Evolutionary conservation across 1,139 yeast species (phyloP), one percentile per base, ranked within the genome.

Genomic region (Geotrichum fermentans): DNA sequence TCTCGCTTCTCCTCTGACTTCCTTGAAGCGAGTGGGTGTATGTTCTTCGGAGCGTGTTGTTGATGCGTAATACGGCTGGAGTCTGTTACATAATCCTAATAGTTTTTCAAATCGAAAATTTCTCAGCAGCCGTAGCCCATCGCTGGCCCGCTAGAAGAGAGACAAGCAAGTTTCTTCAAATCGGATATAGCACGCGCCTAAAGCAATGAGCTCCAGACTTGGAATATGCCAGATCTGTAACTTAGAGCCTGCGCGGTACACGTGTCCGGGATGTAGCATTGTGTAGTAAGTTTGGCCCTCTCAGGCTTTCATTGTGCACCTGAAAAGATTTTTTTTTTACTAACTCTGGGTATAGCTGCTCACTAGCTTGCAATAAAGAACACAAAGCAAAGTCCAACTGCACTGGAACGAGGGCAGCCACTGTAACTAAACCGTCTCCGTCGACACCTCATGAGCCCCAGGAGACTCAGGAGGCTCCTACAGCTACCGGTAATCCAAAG

Each of bases 211-310:
- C 16, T 40, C 47, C 30, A 43, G 51, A 26, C 49, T 58, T 11
- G 63, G 62, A 21, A 55, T 55, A 36, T 79, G 83, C 61, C 67
- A 61, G 40, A 70, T 80, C 22, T 80, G 84, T 59, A 53, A 58
- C 5, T 58, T 52, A 14, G 56, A 59, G 3, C 67, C 65, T 45
- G 69, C 75, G 35, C 78, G 77, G 56, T 82, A 82, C 65, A 77
- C 72, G 55, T 82, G 89, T 59, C 88, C 89, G 0, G 70, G 67
- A 48, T 82, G 89, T 54, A 52, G 55, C 1, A 55, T 63, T 4
- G 63, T 61, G 41, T 76, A 76, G 63, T 63, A 50, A 30, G 64
- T 40, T 29, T 16, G 14, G 17, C 14, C 6, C 24, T 26, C 21
- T 20, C 16, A 6, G 22, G 29, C 28, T 18, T 4, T 11, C 21